Evolutionary conservation across 768 basidiomycete species (phyloP).

Genomic region (Hygrophorus pudorinus): DNA sequence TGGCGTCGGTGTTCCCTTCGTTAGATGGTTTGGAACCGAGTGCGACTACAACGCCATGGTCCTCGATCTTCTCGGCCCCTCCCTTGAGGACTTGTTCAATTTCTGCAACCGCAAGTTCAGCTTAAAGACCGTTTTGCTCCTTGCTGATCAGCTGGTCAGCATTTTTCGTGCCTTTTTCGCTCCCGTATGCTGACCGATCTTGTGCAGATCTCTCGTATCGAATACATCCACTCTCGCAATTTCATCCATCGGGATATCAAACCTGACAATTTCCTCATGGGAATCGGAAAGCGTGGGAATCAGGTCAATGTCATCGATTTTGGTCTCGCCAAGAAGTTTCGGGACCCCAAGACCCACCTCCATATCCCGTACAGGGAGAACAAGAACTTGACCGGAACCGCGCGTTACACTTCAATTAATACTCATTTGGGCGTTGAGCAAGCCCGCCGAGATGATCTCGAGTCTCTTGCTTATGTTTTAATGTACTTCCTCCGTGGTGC

Average conservation of each 20-base stretch:
- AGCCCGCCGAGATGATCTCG: slow-evolving; percentile 94
- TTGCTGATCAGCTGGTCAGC: slow-evolving; percentile 92
- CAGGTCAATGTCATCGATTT: slow-evolving; percentile 99
- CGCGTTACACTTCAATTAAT: slow-evolving; percentile 99
- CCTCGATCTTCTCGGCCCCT: slow-evolving; percentile 88
- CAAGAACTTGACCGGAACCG: slow-evolving; percentile 99
- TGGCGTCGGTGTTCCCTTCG: slow-evolving; percentile 97
- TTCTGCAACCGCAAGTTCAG: slow-evolving; percentile 97
- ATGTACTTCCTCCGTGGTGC: slow-evolving; percentile 99
- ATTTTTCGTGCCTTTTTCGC: slow-evolving; percentile 9
- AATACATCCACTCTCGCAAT: slow-evolving; percentile 99
- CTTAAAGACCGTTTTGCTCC: slow-evolving; percentile 91
- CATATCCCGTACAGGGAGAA: slow-evolving; percentile 99
- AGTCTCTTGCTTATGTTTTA: slow-evolving; percentile 96
- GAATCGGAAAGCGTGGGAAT: slow-evolving; percentile 98
- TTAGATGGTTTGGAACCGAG: slow-evolving; percentile 89
- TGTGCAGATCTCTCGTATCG: slow-evolving; percentile 93
- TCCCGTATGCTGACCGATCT: slow-evolving; percentile 13
- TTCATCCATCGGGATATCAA: slow-evolving; percentile 98
- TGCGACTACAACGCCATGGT: slow-evolving; percentile 99
- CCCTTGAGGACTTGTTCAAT: slow-evolving; percentile 86
- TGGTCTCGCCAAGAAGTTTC: slow-evolving; percentile 98
- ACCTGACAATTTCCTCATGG: slow-evolving; percentile 99
- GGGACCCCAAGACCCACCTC: slow-evolving; percentile 98
- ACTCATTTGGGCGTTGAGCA: slow-evolving; percentile 98